Base-by-base conservation (phyloP, 768 basidiomycete genomes). In the Naematelia encephala region DNA sequence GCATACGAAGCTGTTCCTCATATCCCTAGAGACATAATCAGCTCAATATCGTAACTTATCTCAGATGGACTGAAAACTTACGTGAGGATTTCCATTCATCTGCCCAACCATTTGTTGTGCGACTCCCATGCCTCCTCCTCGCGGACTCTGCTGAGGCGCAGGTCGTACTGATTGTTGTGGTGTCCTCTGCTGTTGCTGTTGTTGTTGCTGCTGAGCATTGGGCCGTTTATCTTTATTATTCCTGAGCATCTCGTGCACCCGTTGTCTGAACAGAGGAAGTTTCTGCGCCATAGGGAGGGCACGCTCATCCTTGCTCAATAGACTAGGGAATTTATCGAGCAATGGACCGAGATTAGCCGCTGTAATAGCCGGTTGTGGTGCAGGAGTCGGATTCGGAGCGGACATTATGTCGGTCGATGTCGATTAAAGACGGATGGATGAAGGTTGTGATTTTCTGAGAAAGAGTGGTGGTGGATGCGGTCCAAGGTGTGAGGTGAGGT, bases 241-340 rank as follows among this genome's bases (percentile, higher is more conserved):
- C 16, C 23, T n/a, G 3, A 39, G 13, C 56, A 60, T 14, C 14
- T 43, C 43, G 30, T 48, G 21, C 47, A 66, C 49, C 54, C 57
- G 61, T n/a, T 28, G 28, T 13, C 47, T 27, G 21, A 66, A 51
- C 22, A 66, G 19, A n/a, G 58, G 54, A 22, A 60, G 51, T 46
- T 54, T n/a, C 43, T 54, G 45, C 12, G 60, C 52, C 5, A 58
- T 54, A 2, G 67, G 63, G 19, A 68, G 42, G 10, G 29, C 22
- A 21, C 54, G 51, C 43, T 70, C 69, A 10, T 28, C 57, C 12
- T 60, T 54, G 8, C 45, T 49, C 14, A 70, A 51, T 10, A 70
- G 5, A 21, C 48, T 34, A 4, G 69, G 66, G 39, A 63, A 62
- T 14, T 59, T 62, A 2, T 19, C n/a, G 50, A 67, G 61, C 11